Base-by-base conservation (phyloP, 352 stramenopile genomes). In the Saprolegnia diclina region DNA sequence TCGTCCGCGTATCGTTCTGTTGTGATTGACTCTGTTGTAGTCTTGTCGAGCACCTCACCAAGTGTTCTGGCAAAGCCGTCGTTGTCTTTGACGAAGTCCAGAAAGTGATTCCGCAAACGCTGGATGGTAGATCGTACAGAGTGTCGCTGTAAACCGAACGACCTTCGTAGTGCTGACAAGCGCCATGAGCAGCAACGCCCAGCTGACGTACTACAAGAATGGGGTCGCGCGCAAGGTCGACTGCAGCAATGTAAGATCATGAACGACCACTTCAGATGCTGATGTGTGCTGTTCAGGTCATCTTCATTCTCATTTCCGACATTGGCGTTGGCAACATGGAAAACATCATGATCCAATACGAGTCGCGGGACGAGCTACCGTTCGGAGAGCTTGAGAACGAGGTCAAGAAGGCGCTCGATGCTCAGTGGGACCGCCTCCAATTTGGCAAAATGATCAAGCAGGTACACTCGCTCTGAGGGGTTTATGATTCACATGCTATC, bases 41-140 rank as follows among this genome's bases (percentile, higher is more conserved):
- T 76, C 72, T 95, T 19, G 84, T 80, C 11, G 82, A 94, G 35
- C 86, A 95, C 65, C 76, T 97, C 46, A 74, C 85, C 24, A 72
- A 81, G 38, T 96, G 88, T 72, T 88, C 77, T 21, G 90, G 90
- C 22, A 92, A 95, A 71, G 88, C 87, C 4, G 81, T 97, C 11
- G 83, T 97, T 26, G 76, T 97, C 35, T 95, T 97, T 56, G 90
- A 97, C 65, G 90, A 97, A 80, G 83, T 97, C 29, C 89, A 97
- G 65, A 97, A 96, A 71, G 86, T 94, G 64, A 89, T 96, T 57
- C 89, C 89, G 11, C 86, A 93, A 54, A 96, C 89, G 0, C 79
- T 96, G 16, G 88, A 96, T 54, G 87, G 83, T 91, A 56, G 6
- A 35, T 40, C 5, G 21, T 44, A 35, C 0, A 13, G 21, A 29